Evolutionary conservation across 371 early-diverging fungal genomes (phyloP).

Genomic region (Rhizomucor pusillus): DNA sequence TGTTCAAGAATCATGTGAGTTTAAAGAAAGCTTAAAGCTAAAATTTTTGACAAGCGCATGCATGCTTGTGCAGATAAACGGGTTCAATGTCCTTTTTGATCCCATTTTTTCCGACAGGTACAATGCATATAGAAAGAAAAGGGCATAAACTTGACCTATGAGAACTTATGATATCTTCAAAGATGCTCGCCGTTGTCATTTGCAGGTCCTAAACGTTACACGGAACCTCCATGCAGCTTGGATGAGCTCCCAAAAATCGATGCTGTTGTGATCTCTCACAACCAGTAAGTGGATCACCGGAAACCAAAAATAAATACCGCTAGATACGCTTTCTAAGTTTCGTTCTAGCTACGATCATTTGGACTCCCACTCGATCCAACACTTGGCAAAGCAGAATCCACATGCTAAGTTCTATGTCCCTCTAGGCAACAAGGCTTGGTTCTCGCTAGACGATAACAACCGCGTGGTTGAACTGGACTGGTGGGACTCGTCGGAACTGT

Average conservation of each 20-base stretch:
- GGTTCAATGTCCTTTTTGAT: conserved; percentile 69
- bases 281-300: conserved; percentile 54
- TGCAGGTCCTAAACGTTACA: conserved; percentile 64
- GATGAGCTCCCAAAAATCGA: conserved; percentile 67
- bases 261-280: conserved; percentile 71
- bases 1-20: not conserved
- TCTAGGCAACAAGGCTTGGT: conserved; percentile 69
- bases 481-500: conserved; percentile 66
- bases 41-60: conserved; percentile 42
- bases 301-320: not conserved
- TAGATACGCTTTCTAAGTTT: not conserved
- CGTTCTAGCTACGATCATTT: conserved; percentile 77
- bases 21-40: not conserved
- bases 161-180: not conserved
- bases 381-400: conserved; percentile 41
- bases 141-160: no score
- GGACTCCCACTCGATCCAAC: conserved; percentile 56
- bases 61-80: conserved; percentile 59
- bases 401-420: conserved; percentile 67
- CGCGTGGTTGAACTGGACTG: conserved; percentile 69
- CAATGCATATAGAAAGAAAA: not conserved
- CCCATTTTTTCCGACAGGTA: conserved; percentile 68
- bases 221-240: conserved; percentile 64
- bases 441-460: conserved; percentile 47
- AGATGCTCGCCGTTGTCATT: conserved; percentile 66